Evolutionary conservation across 192 early-diverging fungal genomes (phyloP).

Genomic region (Gaertneriomyces sp.): DNA sequence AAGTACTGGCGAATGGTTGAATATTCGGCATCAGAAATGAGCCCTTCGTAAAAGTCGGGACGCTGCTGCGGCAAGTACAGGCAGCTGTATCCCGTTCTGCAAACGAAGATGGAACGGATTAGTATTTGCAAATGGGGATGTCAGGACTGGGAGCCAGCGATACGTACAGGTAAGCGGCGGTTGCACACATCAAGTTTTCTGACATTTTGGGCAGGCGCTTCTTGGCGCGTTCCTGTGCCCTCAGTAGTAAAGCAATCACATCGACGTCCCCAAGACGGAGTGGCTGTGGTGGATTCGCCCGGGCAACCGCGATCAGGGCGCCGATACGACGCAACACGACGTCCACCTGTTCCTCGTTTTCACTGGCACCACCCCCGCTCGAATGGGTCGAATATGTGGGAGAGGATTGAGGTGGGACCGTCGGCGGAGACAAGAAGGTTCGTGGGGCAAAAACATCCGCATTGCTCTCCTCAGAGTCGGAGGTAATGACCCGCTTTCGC

Average conservation of each 20-base stretch:
- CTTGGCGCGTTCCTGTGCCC: slow-evolving; percentile 5
- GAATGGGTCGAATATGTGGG: not conserved
- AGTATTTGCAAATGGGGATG: slow-evolving; percentile 1
- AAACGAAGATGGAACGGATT: slow-evolving; percentile 2
- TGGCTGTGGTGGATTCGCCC: not conserved
- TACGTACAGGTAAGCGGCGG: not conserved
- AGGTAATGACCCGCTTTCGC: not conserved
- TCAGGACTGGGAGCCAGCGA: not conserved
- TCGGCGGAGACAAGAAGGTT: not conserved
- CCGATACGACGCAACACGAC: not conserved
- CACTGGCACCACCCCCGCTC: not conserved
- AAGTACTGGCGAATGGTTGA: no score
- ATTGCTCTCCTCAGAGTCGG: not conserved
- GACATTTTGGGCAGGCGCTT: not conserved
- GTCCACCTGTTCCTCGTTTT: not conserved
- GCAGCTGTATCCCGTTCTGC: not conserved
- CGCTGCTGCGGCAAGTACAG: not conserved
- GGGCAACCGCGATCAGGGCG: not conserved
- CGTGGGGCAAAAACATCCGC: not conserved
- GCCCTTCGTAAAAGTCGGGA: not conserved
- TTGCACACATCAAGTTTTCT: not conserved
- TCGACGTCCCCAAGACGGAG: slow-evolving; percentile 3
- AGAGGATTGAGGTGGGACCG: not conserved
- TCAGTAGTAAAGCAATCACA: not conserved
- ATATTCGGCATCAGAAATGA: not conserved